Percentiles rank a stretch among this genome's conserved stretches.
Evolutionary conservation across 257 asterid genomes (phyloP).

Genomic region (Cinchona pubescens): DNA sequence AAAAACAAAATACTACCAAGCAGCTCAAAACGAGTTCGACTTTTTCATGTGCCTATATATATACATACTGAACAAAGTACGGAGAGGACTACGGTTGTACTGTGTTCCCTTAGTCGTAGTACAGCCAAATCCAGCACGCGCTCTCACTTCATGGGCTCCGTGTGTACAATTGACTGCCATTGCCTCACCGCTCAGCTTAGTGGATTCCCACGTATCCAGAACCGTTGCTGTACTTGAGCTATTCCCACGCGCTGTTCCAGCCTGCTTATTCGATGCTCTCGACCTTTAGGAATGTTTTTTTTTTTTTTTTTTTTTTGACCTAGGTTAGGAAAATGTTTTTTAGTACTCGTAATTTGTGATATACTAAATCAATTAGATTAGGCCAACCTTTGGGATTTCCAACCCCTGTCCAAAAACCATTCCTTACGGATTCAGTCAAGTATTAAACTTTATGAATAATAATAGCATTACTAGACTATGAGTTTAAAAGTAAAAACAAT

Average conservation of each 20-base stretch:
- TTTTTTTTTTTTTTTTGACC: not conserved
- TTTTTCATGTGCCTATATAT: not conserved
- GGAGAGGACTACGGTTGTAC: conserved; percentile 4
- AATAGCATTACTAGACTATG: no score
- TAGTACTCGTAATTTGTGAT: no score
- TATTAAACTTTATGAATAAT: no score
- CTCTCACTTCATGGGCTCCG: conserved; percentile 4
- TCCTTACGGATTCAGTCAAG: no score
- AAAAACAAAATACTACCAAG: no score
- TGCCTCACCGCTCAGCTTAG: not conserved
- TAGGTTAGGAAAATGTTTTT: no score
- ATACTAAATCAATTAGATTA: no score
- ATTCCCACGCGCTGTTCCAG: not conserved
- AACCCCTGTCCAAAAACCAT: no score
- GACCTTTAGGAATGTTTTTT: not conserved
- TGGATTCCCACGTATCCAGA: not conserved
- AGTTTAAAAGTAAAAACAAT: no score
- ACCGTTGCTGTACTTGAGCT: not conserved
- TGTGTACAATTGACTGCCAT: not conserved
- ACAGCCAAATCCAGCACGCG: conserved; percentile 5
- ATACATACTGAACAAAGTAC: not conserved
- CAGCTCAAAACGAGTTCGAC: no score
- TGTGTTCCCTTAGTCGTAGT: not conserved
- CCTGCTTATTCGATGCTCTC: not conserved
- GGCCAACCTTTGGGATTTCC: no score